A percentile compares a stretch with the other conserved stretches of the same genome.
Conservation (phyloP, 2,329 filamentous ascomycete species). For the Xylariaceae sp. region DNA sequence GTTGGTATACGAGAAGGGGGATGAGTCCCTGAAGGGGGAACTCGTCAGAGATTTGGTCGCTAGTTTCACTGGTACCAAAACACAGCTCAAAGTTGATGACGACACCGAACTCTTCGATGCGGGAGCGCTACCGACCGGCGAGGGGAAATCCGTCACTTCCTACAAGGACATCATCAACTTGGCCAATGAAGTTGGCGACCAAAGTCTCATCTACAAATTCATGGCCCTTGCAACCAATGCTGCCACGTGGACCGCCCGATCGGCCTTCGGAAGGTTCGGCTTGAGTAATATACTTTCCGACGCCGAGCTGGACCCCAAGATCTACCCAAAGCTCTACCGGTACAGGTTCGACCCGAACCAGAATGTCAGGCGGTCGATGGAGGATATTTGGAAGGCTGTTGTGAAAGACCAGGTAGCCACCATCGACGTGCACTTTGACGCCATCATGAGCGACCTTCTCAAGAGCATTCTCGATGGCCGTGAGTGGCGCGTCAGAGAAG, state of each 20-base stretch:
- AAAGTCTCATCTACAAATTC: slow-evolving; percentile 94
- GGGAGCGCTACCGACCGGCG: slow-evolving; percentile 82
- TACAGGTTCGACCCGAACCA: slow-evolving; percentile 94
- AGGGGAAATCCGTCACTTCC: slow-evolving; percentile 83
- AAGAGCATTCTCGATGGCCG: slow-evolving; percentile 73
- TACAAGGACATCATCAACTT: slow-evolving; percentile 97
- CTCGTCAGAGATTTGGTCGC: slow-evolving; percentile 83
- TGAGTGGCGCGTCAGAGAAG: slow-evolving; percentile 91
- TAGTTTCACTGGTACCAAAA: slow-evolving; percentile 75
- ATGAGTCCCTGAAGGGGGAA: slow-evolving; percentile 70
- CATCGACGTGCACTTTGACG: slow-evolving; percentile 76
- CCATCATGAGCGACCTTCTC: slow-evolving; percentile 82
- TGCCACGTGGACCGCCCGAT: slow-evolving; percentile 94
- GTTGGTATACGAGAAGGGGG: slow-evolving; percentile 91
- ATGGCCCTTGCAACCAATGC: slow-evolving; percentile 97
- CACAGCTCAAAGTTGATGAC: slow-evolving; percentile 74
- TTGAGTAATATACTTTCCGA: slow-evolving; percentile 88
- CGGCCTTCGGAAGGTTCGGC: slow-evolving; percentile 90
- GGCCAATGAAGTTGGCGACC: slow-evolving; percentile 94
- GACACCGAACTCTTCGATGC: slow-evolving; percentile 93
- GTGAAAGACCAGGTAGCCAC: slow-evolving; percentile 79
- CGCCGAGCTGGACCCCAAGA: slow-evolving; percentile 80
- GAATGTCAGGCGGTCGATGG: slow-evolving; percentile 92
- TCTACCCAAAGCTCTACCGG: slow-evolving; percentile 90
- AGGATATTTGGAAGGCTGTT: slow-evolving; percentile 94